Percentiles rank a stretch among this genome's conserved stretches.
Conservation (phyloP, 2,329 filamentous ascomycete genomes). For the Ascosphaera apis region DNA sequence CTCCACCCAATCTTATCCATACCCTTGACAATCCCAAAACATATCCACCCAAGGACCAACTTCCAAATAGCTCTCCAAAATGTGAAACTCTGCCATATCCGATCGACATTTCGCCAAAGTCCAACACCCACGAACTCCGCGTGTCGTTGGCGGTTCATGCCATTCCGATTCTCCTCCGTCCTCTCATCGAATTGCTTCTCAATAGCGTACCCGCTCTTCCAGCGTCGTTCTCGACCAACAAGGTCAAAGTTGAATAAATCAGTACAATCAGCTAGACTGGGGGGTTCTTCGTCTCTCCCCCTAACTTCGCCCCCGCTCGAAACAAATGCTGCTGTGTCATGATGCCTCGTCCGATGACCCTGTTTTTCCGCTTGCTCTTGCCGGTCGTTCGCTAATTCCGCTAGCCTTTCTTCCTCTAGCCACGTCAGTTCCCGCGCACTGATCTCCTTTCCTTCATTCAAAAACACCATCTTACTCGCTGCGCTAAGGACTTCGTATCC, state of each 20-base stretch:
- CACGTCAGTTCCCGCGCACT: slow-evolving; percentile 59
- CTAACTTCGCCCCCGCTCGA: no score
- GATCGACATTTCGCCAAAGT: slow-evolving; percentile 50
- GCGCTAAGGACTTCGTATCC: slow-evolving; percentile 79
- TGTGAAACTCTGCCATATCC: slow-evolving; percentile 50
- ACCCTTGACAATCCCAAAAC: slow-evolving; percentile 29
- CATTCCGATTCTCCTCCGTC: no score
- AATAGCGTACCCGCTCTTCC: slow-evolving; percentile 23
- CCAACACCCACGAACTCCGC: slow-evolving; percentile 42
- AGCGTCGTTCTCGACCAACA: slow-evolving; percentile 12
- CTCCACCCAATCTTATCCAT: slow-evolving; percentile 38
- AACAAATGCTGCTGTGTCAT: no score
- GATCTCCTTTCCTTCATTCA: slow-evolving; percentile 68
- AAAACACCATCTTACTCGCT: slow-evolving; percentile 83
- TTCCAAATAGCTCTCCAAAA: slow-evolving; percentile 55
- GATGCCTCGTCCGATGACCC: no score
- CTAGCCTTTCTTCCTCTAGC: slow-evolving; percentile 69
- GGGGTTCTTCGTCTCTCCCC: slow-evolving; percentile 10
- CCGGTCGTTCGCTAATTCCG: slow-evolving; percentile 60
- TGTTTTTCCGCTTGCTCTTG: no score
- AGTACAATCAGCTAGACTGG: slow-evolving; percentile 11
- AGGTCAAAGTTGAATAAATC: slow-evolving; percentile 15
- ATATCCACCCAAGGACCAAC: slow-evolving; percentile 36
- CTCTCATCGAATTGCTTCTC: slow-evolving; percentile 23
- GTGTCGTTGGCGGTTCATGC: no score